Conservation (phyloP, 805 yeast species). For the Lipomyces kockii region DNA sequence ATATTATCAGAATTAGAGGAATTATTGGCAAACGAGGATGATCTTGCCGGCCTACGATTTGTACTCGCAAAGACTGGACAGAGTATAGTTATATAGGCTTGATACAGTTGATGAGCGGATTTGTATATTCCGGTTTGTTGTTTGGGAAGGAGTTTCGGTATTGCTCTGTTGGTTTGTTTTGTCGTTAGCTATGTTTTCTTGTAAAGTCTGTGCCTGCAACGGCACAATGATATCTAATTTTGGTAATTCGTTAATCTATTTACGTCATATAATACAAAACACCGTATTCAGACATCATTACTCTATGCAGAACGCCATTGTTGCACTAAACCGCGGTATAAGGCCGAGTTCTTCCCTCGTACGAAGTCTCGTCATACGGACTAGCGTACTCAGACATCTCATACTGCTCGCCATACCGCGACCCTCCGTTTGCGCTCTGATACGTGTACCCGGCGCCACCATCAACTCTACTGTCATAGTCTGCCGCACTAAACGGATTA, state of each 20-base stretch:
- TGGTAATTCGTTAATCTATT: not conserved
- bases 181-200: too few relatives aligned
- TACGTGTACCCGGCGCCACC: slow-evolving; percentile 21
- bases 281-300: not conserved
- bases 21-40: slow-evolving; percentile 28
- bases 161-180: too few relatives aligned
- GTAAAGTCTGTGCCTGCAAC: too few relatives aligned
- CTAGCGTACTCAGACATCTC: slow-evolving; percentile 16
- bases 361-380: slow-evolving; percentile 14
- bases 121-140: not conserved
- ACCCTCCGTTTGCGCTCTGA: not conserved
- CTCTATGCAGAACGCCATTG: not conserved
- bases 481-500: slow-evolving; percentile 23
- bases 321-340: not conserved
- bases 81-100: slow-evolving; percentile 23
- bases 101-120: not conserved
- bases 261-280: not conserved
- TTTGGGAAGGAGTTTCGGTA: not conserved
- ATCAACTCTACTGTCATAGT: slow-evolving; percentile 24
- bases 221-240: not conserved
- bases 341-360: not conserved
- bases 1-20: slow-evolving; percentile 29
- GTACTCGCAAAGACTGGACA: slow-evolving; percentile 33
- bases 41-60: slow-evolving; percentile 32
- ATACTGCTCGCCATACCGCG: slow-evolving; percentile 8